Evolutionary conservation across 1,284 basidiomycete species (phyloP).

Genomic region (Boletellus deceptivus): DNA sequence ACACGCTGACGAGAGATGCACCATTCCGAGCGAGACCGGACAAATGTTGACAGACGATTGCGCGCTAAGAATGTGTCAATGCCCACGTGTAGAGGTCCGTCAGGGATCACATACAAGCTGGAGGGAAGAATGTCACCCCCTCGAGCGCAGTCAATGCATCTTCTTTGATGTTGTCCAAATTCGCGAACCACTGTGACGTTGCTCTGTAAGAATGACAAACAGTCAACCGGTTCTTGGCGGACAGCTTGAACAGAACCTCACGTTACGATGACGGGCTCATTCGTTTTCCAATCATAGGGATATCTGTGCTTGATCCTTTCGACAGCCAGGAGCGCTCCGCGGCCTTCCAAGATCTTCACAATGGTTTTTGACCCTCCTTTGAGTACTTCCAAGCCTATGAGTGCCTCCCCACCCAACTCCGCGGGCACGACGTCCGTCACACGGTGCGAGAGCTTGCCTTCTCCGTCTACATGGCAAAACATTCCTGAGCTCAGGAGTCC

Average conservation of each 20-base stretch:
- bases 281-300: constrained; percentile 97
- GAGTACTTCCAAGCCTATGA: constrained; percentile 76
- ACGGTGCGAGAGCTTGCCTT: constrained; percentile 70
- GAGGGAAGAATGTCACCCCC: constrained; percentile 77
- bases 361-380: constrained; percentile 68
- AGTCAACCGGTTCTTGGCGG: constrained; percentile 6
- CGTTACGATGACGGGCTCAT: constrained; percentile 90
- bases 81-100: neutral
- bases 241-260: constrained; percentile 35
- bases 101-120: constrained; percentile 48
- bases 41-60: constrained; percentile 82
- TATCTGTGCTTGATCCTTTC: constrained; percentile 84
- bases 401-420: constrained; percentile 36
- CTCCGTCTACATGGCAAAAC: constrained; percentile 79
- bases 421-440: constrained; percentile 56
- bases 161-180: constrained; percentile 82
- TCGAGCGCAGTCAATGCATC: constrained; percentile 72
- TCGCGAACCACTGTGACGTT: constrained; percentile 98
- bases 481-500: constrained; percentile 47
- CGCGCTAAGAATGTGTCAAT: constrained; percentile 52
- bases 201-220: constrained; percentile 52
- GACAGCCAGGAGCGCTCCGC: constrained; percentile 64
- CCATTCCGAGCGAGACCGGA: constrained; percentile 93
- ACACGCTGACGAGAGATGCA: constrained; percentile 97
- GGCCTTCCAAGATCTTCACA: constrained; percentile 59